Base-by-base conservation (phyloP, 805 yeast species). In the Wickerhamomyces pijperi region DNA sequence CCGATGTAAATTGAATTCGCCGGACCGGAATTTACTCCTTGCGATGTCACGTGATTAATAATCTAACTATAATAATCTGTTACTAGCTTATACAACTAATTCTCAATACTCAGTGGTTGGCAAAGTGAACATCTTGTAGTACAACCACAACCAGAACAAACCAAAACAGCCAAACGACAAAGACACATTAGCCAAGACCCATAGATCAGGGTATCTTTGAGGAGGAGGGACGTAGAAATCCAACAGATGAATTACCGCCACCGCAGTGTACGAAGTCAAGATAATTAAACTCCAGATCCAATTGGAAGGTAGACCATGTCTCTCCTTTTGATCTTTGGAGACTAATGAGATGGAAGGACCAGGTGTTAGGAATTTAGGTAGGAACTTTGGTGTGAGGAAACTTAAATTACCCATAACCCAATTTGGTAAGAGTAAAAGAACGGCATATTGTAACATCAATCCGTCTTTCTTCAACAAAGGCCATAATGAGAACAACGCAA, bases 401-500 rank as follows among this genome's bases (percentile, higher is more conserved):
- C 74, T 65, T 41, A 76, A 64, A 42, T 77, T 78, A 15, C 87
- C 85, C 55, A 82, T 65, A 23, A 86, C 60, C 92, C 94, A 86
- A 54, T 84, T 86, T 53, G 84, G 78, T 49, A 85, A 54, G 2
- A 76, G 54, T 17, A 75, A 61, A 37, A 78, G 57, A 8, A 76
- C 76, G 40, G 67, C 58, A 57, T 83, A 88, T 56, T 92, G 98
- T 44, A 88, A 62, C 1, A 56, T 58, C 20, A 92, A 65, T 1
- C 76, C 77, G 51, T 92, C 97, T 45, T 77, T 78, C 48, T 76
- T 74, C 46, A 92, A 63, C 36, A 90, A 63, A 0, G 99, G 98
- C 74, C 82, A 87, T 63, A 92, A 62, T 37, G 95, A 85, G 58
- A 88, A 92, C 25, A 81, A 63, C 0, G 90, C 82, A 12, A 86